A percentile compares a stretch with the other conserved stretches of the same genome.
Evolutionary conservation across 768 basidiomycete species (phyloP).

Genomic region (Suillus hirtellus): DNA sequence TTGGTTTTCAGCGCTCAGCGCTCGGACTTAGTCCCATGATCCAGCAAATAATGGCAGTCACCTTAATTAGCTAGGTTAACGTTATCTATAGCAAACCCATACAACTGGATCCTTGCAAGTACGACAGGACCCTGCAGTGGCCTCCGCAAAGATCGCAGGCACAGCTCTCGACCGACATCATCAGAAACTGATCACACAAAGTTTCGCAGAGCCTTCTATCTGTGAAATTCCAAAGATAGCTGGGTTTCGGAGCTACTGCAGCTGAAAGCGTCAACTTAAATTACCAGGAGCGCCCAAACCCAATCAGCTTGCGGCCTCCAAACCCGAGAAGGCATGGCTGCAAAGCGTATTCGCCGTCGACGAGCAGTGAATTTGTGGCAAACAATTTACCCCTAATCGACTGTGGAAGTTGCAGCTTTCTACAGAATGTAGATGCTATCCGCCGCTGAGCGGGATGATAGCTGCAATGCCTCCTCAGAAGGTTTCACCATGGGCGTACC

Average conservation of each 20-base stretch:
- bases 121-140: background rate
- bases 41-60: background rate
- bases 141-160: slow-evolving; percentile 2
- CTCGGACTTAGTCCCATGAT: background rate
- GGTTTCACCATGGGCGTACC: background rate
- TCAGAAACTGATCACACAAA: background rate
- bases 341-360: background rate
- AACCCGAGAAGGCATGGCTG: background rate
- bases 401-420: background rate
- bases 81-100: background rate
- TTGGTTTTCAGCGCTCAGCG: background rate
- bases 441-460: background rate
- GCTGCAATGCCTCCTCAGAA: background rate
- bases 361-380: background rate
- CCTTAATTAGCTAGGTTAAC: background rate
- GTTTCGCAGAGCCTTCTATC: background rate
- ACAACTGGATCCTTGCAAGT: background rate
- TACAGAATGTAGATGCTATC: background rate
- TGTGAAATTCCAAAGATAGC: background rate
- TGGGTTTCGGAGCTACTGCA: background rate
- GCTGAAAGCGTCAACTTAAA: background rate
- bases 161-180: background rate
- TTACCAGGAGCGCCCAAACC: background rate
- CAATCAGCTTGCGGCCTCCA: too few species aligned
- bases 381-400: background rate